Conservation (phyloP, 2,329 filamentous ascomycete species). For the Botrytis tulipae region DNA sequence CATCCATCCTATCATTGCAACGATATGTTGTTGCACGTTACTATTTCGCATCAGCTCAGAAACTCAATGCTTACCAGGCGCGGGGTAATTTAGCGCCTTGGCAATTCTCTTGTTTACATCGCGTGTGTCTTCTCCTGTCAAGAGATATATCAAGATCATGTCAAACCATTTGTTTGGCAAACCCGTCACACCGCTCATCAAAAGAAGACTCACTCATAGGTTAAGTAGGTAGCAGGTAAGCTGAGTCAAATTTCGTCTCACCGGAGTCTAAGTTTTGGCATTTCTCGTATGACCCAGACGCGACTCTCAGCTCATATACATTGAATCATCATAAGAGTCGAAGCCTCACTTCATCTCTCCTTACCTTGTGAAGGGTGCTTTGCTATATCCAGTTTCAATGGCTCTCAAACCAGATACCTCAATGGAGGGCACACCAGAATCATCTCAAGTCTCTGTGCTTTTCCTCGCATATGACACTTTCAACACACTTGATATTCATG, state of each 20-base stretch:
- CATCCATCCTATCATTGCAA: background rate
- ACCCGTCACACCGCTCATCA: background rate
- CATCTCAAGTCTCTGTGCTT: conserved; percentile 13
- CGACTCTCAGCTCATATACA: background rate
- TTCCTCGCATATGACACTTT: conserved; percentile 20
- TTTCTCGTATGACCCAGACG: background rate
- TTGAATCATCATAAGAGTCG: background rate
- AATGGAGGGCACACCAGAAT: conserved; percentile 2
- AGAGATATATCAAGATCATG: background rate
- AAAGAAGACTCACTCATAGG: background rate
- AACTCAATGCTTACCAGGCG: background rate
- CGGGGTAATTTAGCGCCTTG: conserved; percentile 3
- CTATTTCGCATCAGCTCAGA: background rate
- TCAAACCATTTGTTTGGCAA: background rate
- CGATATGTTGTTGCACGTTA: background rate
- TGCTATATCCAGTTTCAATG: background rate
- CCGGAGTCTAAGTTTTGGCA: background rate
- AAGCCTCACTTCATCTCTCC: background rate
- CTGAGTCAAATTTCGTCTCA: background rate
- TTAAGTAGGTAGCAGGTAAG: background rate
- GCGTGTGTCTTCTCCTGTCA: background rate
- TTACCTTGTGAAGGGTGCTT: background rate
- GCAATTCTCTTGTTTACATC: background rate
- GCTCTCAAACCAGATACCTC: background rate
- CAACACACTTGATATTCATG: conserved; percentile 20